Percentiles rank a stretch among this genome's conserved stretches.
These are phyloP conservation scores for Phialocephala sp. DNA, from an alignment of 2,329 filamentous ascomycete species.

Conservation along the genomic window DNA sequence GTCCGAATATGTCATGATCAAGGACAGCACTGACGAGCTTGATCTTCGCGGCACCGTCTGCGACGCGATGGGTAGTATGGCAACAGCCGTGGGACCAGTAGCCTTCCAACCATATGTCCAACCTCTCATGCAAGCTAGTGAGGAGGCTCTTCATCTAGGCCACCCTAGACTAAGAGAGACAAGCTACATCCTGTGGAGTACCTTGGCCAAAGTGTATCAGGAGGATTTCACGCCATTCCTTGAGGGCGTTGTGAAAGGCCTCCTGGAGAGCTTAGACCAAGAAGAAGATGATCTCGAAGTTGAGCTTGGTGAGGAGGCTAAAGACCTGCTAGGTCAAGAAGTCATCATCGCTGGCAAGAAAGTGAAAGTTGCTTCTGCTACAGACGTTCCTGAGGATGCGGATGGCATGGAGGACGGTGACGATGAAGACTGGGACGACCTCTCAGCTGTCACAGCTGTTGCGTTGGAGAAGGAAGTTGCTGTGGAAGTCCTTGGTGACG, in stretches of 20 bases:
- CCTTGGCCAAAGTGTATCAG: slow-evolving; percentile 91
- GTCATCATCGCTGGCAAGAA: slow-evolving; percentile 83
- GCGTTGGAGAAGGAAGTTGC: slow-evolving; percentile 98
- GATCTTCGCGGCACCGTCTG: slow-evolving; percentile 88
- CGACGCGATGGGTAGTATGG: slow-evolving; percentile 93
- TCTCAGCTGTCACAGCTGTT: slow-evolving; percentile 84
- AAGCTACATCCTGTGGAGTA: slow-evolving; percentile 96
- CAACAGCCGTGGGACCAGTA: slow-evolving; percentile 82
- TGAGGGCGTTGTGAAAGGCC: slow-evolving; percentile 75
- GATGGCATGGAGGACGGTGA: slow-evolving; percentile 71
- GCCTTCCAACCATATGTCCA: slow-evolving; percentile 91
- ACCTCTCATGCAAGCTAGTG: slow-evolving; percentile 88
- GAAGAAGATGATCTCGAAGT: slow-evolving; percentile 84
- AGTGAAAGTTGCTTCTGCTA: slow-evolving; percentile 75
- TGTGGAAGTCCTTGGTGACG: slow-evolving; percentile 90
- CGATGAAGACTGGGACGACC: slow-evolving; percentile 83
- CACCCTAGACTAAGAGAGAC: slow-evolving; percentile 93
- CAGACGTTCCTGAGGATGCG: slow-evolving; percentile 65
- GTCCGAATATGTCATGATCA: slow-evolving; percentile 81
- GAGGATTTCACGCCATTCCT: slow-evolving; percentile 82
- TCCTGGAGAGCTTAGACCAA: slow-evolving; percentile 85
- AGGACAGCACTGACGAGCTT: slow-evolving; percentile 88
- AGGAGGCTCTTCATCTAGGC: slow-evolving; percentile 86
- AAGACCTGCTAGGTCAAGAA: slow-evolving; percentile 76
- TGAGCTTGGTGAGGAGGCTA: slow-evolving; percentile 74